Percentiles rank a stretch among this genome's conserved stretches.
These are phyloP conservation scores for Rhododendron williamsianum DNA, from an alignment of 148 eudicot species.

Conservation along the genomic window DNA sequence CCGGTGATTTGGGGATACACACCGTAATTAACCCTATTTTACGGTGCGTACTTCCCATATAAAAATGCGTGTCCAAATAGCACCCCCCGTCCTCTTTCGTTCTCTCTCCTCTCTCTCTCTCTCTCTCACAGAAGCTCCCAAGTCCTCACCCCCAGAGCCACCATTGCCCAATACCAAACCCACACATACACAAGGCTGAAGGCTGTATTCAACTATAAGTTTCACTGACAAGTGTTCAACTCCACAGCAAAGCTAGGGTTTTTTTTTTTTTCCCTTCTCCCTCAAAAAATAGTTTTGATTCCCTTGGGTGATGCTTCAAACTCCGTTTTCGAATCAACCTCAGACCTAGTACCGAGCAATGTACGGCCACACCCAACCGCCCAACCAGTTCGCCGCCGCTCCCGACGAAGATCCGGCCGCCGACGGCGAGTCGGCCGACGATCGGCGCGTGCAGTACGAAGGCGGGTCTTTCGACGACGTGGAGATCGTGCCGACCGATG, in stretches of 20 bases:
- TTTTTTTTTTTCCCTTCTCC: neutral
- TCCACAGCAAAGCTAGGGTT: neutral
- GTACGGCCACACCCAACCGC: constrained; percentile 27
- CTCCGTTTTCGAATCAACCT: constrained; percentile 1
- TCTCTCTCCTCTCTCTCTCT: neutral
- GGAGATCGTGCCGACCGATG: constrained; percentile 16
- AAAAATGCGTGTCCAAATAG: neutral
- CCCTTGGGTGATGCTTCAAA: constrained; percentile 10
- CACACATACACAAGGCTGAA: neutral
- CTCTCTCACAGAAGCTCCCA: neutral
- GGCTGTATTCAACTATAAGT: neutral
- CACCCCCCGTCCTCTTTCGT: neutral
- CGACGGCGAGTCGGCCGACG: constrained; percentile 26
- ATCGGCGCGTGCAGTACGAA: constrained; percentile 18
- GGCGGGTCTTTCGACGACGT: constrained; percentile 23
- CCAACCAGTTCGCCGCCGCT: constrained; percentile 11
- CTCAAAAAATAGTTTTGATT: neutral
- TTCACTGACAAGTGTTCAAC: neutral
- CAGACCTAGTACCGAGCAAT: constrained; percentile 14
- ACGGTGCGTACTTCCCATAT: neutral
- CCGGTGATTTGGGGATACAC: neutral
- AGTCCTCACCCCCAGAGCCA: neutral
- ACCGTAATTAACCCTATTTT: neutral
- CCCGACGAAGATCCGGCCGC: constrained; percentile 18
- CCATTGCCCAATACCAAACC: neutral